Percentiles rank a stretch among this genome's conserved stretches.
Evolutionary conservation across 1,284 basidiomycete genomes (phyloP).

Genomic region (Gomphus sp.): DNA sequence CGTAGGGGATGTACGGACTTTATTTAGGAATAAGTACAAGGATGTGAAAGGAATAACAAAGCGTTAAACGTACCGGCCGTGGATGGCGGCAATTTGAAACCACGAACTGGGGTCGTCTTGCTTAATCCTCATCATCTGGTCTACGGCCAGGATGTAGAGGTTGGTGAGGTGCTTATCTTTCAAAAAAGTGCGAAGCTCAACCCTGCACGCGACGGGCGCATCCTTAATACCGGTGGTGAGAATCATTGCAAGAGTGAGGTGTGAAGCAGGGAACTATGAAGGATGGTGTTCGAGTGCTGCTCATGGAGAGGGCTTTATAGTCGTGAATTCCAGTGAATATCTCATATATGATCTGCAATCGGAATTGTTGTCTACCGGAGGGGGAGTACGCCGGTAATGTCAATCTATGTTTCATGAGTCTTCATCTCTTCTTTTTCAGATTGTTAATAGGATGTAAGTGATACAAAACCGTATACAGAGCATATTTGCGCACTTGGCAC

Average conservation of each 20-base stretch:
- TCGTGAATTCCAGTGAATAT: too few species aligned
- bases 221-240: slow-evolving; percentile 5
- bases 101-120: slow-evolving; percentile 4
- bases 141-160: slow-evolving; percentile 5
- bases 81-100: slow-evolving; percentile 11
- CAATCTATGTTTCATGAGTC: too few species aligned
- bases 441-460: too few species aligned
- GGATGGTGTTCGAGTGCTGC: too few species aligned
- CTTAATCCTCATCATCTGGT: slow-evolving; percentile 7
- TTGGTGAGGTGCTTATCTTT: slow-evolving; percentile 10
- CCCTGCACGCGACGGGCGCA: slow-evolving; percentile 2
- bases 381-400: too few species aligned
- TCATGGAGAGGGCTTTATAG: not conserved
- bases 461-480: too few species aligned
- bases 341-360: too few species aligned
- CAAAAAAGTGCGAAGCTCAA: slow-evolving; percentile 7
- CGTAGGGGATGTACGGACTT: slow-evolving; percentile 9
- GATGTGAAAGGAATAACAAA: not conserved
- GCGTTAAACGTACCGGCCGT: slow-evolving; percentile 1
- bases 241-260: not conserved
- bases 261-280: too few species aligned
- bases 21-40: not conserved
- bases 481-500: too few species aligned
- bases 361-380: too few species aligned
- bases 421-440: too few species aligned